These are phyloP conservation scores for Ceratocystis colombiana DNA, from an alignment of 2,329 filamentous ascomycete genomes.

Conservation along the genomic window DNA sequence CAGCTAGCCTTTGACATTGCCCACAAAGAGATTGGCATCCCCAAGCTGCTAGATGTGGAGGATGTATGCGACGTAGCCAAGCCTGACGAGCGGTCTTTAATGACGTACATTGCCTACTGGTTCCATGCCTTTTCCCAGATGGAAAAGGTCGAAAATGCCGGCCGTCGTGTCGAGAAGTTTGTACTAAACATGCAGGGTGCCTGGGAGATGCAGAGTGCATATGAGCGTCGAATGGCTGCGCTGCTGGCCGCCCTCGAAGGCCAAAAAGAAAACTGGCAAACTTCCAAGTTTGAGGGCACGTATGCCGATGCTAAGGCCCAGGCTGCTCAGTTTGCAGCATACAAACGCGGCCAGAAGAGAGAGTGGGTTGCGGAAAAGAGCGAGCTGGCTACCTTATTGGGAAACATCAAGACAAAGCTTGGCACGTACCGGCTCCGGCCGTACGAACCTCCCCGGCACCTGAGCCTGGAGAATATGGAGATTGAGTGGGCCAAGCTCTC, in stretches of 20 bases:
- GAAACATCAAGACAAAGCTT: constrained; percentile 98
- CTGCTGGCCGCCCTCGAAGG: constrained; percentile 63
- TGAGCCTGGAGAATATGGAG: constrained; percentile 75
- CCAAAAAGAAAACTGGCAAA: constrained; percentile 67
- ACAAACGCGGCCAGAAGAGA: constrained; percentile 83
- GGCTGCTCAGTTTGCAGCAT: constrained; percentile 67
- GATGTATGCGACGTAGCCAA: constrained; percentile 95
- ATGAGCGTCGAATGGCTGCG: constrained; percentile 80
- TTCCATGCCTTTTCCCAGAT: constrained; percentile 99
- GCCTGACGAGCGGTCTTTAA: constrained; percentile 89
- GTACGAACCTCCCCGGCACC: constrained; percentile 77
- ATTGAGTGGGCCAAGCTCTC: constrained; percentile 70
- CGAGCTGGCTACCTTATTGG: constrained; percentile 80
- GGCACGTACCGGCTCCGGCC: constrained; percentile 85
- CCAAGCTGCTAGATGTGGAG: constrained; percentile 88
- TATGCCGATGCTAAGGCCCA: constrained; percentile 89
- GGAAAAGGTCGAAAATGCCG: constrained; percentile 96
- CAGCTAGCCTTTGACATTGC: constrained; percentile 95
- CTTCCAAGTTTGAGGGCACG: constrained; percentile 76
- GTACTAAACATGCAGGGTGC: constrained; percentile 98
- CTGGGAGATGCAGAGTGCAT: constrained; percentile 98
- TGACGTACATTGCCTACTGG: constrained; percentile 99
- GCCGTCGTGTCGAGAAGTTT: constrained; percentile 93
- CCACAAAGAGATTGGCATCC: constrained; percentile 91
- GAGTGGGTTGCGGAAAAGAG: constrained; percentile 98